phyloP scores from a whole-genome alignment of 257 asterid genomes.

The Lavandula angustifolia region DNA sequence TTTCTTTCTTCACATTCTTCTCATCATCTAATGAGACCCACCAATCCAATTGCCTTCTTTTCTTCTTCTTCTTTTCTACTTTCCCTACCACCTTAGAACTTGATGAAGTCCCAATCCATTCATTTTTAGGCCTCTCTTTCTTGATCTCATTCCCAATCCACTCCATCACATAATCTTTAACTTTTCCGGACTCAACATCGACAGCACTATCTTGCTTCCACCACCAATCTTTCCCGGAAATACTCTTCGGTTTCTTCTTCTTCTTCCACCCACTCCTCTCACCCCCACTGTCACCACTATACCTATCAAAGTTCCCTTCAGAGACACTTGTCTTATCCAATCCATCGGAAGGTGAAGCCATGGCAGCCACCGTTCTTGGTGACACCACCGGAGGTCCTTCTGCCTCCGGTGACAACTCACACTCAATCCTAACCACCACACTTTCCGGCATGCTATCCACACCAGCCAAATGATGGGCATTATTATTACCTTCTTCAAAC shows the following conservation, averaged over 20 bases:
- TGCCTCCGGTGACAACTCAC: constrained; percentile 62
- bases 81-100: constrained; percentile 42
- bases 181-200: constrained; percentile 56
- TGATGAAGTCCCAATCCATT: constrained; percentile 73
- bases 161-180: constrained; percentile 92
- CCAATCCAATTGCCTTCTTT: constrained; percentile 75
- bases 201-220: constrained; percentile 88
- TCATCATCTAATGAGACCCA: constrained; percentile 90
- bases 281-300: constrained; percentile 62
- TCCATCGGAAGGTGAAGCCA: constrained; percentile 72
- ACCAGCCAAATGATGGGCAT: constrained; percentile 36
- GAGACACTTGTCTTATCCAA: constrained; percentile 64
- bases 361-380: constrained; percentile 67
- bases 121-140: constrained; percentile 85
- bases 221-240: constrained; percentile 95
- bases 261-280: constrained; percentile 55
- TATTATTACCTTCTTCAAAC: constrained; percentile 53
- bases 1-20: constrained; percentile 66
- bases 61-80: constrained; percentile 60
- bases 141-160: constrained; percentile 94
- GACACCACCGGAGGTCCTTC: constrained; percentile 56
- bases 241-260: constrained; percentile 68
- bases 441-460: constrained; percentile 79
- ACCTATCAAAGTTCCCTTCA: constrained; percentile 65
- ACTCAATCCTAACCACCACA: constrained; percentile 55